These are phyloP conservation scores for Glonium stellatum DNA, from an alignment of 495 filamentous ascomycete genomes.

Conservation along the genomic window DNA sequence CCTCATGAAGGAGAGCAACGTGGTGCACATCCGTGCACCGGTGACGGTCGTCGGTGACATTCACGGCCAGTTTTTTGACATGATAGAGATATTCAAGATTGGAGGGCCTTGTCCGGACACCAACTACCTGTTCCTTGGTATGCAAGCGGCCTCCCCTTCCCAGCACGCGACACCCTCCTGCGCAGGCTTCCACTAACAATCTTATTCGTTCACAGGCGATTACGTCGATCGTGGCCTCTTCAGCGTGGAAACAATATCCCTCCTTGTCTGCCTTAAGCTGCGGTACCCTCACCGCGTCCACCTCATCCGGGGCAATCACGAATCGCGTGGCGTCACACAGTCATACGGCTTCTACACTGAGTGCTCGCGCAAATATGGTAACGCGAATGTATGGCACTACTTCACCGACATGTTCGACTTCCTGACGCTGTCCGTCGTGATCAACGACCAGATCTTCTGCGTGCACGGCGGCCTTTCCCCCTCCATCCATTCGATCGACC, in stretches of 20 bases:
- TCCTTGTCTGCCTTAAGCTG: slow-evolving; percentile 90
- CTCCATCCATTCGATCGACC: slow-evolving; percentile 95
- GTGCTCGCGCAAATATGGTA: slow-evolving; percentile 94
- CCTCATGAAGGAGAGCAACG: slow-evolving; percentile 99
- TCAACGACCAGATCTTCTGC: slow-evolving; percentile 98
- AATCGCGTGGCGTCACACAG: slow-evolving; percentile 93
- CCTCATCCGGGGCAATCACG: slow-evolving; percentile 93
- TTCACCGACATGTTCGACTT: slow-evolving; percentile 99
- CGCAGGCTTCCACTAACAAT: background rate
- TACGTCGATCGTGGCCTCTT: slow-evolving; percentile 97
- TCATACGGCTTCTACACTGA: slow-evolving; percentile 99
- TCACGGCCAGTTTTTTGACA: slow-evolving; percentile 96
- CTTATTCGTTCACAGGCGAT: slow-evolving; percentile 53
- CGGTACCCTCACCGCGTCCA: slow-evolving; percentile 88
- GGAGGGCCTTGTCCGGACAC: slow-evolving; percentile 94
- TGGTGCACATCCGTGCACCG: slow-evolving; percentile 91
- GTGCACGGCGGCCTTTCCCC: slow-evolving; percentile 94
- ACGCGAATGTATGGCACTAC: slow-evolving; percentile 97
- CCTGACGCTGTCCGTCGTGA: slow-evolving; percentile 89
- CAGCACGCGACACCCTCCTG: slow-evolving; percentile 12
- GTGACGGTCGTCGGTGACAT: slow-evolving; percentile 99
- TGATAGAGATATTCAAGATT: slow-evolving; percentile 98
- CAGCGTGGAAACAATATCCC: slow-evolving; percentile 92
- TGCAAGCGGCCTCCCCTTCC: slow-evolving; percentile 26
- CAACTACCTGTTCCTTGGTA: slow-evolving; percentile 95